Base-by-base conservation (phyloP, 2,329 filamentous ascomycete species). In the Colletotrichum lupini region DNA sequence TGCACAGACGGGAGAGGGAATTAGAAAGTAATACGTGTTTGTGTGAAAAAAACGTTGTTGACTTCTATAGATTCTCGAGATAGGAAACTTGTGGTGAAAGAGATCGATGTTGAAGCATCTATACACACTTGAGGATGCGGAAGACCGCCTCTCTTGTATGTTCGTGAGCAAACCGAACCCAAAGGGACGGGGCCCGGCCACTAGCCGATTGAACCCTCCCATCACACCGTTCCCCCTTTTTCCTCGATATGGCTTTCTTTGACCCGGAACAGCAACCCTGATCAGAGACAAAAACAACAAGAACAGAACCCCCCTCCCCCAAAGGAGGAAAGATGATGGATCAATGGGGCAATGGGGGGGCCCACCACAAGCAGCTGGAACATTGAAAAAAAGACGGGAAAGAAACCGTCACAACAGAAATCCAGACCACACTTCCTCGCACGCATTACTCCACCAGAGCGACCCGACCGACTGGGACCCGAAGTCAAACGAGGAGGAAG, bases 391-490 rank as follows among this genome's bases (percentile, higher is more conserved):
- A 49, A 24, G n/a, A 42, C 7, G 7, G 64, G 57, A 57, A 19
- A 59, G 35, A 70, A 65, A 58, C 49, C 53, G 67, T 66, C 67
- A 52, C 28, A 61, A 59, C 52, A 42, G 37, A 58, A 53, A 30
- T 71, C 71, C 56, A 73, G 71, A 35, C 70, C 16, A 42, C 37
- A 7, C 16, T 42, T 42, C 35, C 35, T 24, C 24, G 24, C 49
- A 26, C 24, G 24, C 49, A 26, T 53, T 57, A 30, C 16, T 22
- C 46, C 49, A 5, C n/a, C 49, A 71, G 35, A 68, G 26, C 42
- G 67, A 73, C 60, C 67, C 71, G 61, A 53, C 16, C 55, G 32
- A 42, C 56, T 58, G 71, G 71, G 55, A 61, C 71, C 71, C 67
- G 28, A 66, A 59, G 53, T 56, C 42, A 49, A 49, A 42, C 49